phyloP scores from a whole-genome alignment of 108 stramenopile genomes.

The Chaetoceros muelleri region DNA sequence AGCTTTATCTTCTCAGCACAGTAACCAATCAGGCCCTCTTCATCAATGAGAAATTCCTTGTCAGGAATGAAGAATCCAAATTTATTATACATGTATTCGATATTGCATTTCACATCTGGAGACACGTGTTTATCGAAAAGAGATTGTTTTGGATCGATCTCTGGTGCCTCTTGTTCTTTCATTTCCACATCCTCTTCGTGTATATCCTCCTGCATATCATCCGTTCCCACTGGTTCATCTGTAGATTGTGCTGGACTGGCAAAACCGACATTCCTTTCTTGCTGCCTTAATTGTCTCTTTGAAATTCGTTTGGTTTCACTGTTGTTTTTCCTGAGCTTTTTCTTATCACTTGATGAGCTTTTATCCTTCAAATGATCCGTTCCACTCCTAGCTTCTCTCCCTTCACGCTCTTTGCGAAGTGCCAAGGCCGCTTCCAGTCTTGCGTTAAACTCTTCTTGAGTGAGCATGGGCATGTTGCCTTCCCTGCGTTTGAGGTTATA shows the following conservation, averaged over 20 bases:
- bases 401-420: constrained; percentile 50
- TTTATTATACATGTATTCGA: constrained; percentile 54
- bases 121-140: constrained; percentile 73
- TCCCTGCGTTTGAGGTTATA: constrained; percentile 95
- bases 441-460: constrained; percentile 56
- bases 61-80: constrained; percentile 94
- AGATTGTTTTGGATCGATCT: constrained; percentile 73
- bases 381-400: constrained; percentile 27
- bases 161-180: constrained; percentile 51
- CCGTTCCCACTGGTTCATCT: constrained; percentile 8
- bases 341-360: constrained; percentile 15
- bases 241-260: too few relatives aligned
- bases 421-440: constrained; percentile 77
- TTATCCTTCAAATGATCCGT: constrained; percentile 56
- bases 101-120: constrained; percentile 39
- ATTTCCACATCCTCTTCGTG: constrained; percentile 23
- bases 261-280: constrained; percentile 4
- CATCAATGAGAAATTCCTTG: constrained; percentile 71
- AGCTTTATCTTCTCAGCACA: constrained; percentile 91
- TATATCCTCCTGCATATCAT: constrained; percentile 5
- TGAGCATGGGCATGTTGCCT: constrained; percentile 59
- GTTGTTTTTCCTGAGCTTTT: constrained; percentile 14
- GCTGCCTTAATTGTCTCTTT: constrained; percentile 14
- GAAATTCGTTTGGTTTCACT: constrained; percentile 11
- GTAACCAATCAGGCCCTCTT: constrained; percentile 79